Evolutionary conservation across 2,329 filamentous ascomycete species (phyloP), one percentile per base, ranked within the genome.

Genomic region (Fusarium cicatricum): DNA sequence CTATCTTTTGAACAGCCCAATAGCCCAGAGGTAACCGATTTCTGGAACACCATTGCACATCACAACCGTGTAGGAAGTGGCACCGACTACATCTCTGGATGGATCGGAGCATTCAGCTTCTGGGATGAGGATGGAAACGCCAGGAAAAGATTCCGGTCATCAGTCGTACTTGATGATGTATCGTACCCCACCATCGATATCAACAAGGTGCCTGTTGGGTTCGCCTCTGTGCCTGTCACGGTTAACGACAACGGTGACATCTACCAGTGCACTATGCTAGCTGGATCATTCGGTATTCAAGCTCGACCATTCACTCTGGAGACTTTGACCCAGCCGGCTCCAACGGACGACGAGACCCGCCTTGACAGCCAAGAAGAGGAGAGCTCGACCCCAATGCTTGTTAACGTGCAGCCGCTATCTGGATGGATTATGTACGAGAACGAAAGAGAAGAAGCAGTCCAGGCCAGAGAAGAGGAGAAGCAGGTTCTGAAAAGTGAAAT

Each of bases 41-140:
- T 81, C 60, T 81, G 78, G 77, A 65, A 55, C 19, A 62, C 28
- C 6, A 68, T 70, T 37, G 55, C 46, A 4, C 42, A 36, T 21
- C 4, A 4, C 3, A 7, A 55, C 9, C 17, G 12, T 2, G 6
- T 15, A 2, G 8, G 16, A 1, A 31, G 31, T 0, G 52, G 62
- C 3, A 52, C 57, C 0, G 3, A 34, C 3, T 46, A 29, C 5
- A 12, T 61, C 2, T 43, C 54, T 1, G 64, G 64, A 8, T 66
- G 62, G 60, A 57, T 66, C 11, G 32, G 36, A 0, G 60, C 62
- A 1, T 66, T 66, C 29, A 64, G 60, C 33, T 62, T 53, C 39
- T 66, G 62, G 64, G n/a, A n/a, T n/a, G n/a, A n/a, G n/a, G n/a
- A n/a, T n/a, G n/a, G n/a, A n/a, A n/a, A 37, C 33, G 33, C 14